A percentile compares a stretch with the other conserved stretches of the same genome.
phyloP scores from a whole-genome alignment of 768 basidiomycete species.

The Tulasnella sp. region DNA sequence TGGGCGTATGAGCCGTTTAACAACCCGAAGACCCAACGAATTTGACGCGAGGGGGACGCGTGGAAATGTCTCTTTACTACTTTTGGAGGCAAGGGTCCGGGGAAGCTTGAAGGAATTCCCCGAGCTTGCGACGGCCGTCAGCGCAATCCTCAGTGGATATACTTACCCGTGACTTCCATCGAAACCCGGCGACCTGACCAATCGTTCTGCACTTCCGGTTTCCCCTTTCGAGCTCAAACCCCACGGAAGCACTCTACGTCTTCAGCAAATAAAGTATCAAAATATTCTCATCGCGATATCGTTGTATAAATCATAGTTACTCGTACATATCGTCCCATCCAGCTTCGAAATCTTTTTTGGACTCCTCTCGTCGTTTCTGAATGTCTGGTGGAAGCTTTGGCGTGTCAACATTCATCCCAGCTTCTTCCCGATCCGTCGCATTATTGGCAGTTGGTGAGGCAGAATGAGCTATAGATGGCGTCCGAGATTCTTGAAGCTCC shows the following conservation, averaged over 20 bases:
- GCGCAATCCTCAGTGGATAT: too few species aligned
- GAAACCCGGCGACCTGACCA: too few species aligned
- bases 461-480: neutral
- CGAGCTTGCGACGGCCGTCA: neutral
- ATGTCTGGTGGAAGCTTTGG: neutral
- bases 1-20: too few species aligned
- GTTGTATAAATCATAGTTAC: constrained; percentile 24
- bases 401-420: neutral
- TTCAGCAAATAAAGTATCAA: too few species aligned
- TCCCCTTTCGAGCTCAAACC: too few species aligned
- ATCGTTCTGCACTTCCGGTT: too few species aligned
- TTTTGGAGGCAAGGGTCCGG: neutral
- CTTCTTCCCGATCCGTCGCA: constrained; percentile 6
- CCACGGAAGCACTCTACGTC: too few species aligned
- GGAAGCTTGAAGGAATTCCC: neutral
- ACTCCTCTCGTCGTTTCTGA: neutral
- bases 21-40: neutral
- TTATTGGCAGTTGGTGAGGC: neutral
- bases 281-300: neutral
- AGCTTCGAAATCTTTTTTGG: constrained; percentile 11
- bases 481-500: neutral
- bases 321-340: constrained; percentile 17
- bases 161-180: too few species aligned
- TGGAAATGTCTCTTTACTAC: neutral
- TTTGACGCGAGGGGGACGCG: neutral